Evolutionary conservation across 139 green algal species (phyloP).

Genomic region (Micromonas commoda): DNA sequence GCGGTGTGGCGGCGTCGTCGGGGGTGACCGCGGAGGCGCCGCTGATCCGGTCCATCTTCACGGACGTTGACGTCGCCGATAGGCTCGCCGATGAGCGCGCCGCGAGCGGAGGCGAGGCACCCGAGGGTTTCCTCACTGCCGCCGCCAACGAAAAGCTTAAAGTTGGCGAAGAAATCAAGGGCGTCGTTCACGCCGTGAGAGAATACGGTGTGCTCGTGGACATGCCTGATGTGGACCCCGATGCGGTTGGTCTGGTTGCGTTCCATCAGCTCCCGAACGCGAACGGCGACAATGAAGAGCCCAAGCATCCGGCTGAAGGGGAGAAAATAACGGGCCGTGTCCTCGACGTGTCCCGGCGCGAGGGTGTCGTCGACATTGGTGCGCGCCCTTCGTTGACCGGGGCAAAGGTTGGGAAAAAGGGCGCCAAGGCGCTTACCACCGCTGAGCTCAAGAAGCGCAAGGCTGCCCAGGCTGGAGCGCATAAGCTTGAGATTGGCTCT

Average conservation of each 20-base stretch:
- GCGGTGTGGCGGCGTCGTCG: not conserved
- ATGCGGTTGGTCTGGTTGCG: slow-evolving; percentile 8
- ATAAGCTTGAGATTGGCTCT: slow-evolving; percentile 6
- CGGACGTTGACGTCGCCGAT: slow-evolving; percentile 1
- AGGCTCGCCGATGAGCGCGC: not conserved
- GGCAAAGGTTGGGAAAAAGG: too few species aligned
- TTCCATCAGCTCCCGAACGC: not conserved
- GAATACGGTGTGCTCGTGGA: slow-evolving; percentile 30
- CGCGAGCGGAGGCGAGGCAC: too few species aligned
- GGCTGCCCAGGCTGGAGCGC: not conserved
- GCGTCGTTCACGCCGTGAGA: not conserved
- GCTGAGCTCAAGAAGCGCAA: not conserved
- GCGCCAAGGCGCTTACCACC: not conserved
- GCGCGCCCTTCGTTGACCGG: not conserved
- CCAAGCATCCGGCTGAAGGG: not conserved
- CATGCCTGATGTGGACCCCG: not conserved
- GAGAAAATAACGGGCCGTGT: not conserved
- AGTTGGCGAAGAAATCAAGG: not conserved
- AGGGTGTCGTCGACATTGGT: slow-evolving; percentile 19
- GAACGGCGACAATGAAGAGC: not conserved
- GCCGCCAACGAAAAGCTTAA: not conserved
- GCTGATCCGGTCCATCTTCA: slow-evolving; percentile 19
- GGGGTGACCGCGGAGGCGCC: slow-evolving; percentile 8
- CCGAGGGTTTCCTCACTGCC: not conserved
- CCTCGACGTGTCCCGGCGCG: slow-evolving; percentile 1